Conservation (phyloP, 305 asterid genomes). For the Withania somnifera region DNA sequence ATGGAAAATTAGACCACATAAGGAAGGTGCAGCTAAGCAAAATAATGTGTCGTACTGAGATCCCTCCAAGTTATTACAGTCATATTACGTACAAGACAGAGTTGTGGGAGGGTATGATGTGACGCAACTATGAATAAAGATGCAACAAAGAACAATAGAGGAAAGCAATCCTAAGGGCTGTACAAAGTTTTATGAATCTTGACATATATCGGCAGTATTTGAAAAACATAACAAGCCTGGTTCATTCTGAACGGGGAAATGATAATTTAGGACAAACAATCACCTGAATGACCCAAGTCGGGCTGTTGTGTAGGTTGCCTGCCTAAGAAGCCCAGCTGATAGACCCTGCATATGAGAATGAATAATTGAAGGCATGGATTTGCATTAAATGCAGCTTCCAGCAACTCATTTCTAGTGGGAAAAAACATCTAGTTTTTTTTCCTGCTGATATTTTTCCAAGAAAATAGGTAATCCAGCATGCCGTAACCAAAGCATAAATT, state of each 20-base stretch:
- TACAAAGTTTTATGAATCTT: neutral
- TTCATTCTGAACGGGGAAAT: neutral
- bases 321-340: constrained; percentile 74
- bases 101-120: neutral
- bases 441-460: neutral
- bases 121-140: neutral
- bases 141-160: neutral
- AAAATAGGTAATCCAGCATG: neutral
- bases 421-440: neutral
- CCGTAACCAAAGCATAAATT: neutral
- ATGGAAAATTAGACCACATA: neutral
- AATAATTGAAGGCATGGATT: neutral
- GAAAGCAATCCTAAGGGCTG: neutral
- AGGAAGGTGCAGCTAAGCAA: neutral
- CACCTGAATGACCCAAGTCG: constrained; percentile 66
- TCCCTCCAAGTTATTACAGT: neutral
- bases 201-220: neutral
- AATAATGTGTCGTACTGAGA: neutral
- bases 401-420: neutral
- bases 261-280: neutral
- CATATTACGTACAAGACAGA: neutral
- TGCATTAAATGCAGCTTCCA: neutral
- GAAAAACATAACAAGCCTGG: neutral
- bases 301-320: constrained; percentile 69
- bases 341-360: constrained; percentile 37